These are phyloP conservation scores for Aquilaria agallochum DNA, from an alignment of 441 rosid genomes.

Conservation along the genomic window DNA sequence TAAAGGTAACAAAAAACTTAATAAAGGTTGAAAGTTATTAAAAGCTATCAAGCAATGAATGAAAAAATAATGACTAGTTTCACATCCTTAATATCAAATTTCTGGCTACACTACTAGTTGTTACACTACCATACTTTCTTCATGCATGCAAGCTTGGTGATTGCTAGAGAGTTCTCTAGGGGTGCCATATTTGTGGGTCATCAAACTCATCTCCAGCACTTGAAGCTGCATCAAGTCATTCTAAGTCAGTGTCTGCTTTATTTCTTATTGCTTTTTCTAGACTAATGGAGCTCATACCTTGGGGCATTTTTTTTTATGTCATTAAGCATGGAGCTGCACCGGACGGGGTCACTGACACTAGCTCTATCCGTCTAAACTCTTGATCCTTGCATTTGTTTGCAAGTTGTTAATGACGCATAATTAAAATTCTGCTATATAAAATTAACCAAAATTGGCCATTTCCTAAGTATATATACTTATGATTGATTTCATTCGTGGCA, in stretches of 20 bases:
- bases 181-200: slow-evolving; percentile 4
- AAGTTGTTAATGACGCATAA: too few relatives aligned
- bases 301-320: slow-evolving; percentile 25
- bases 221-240: neutral
- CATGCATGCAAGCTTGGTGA: too few relatives aligned
- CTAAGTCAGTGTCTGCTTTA: neutral
- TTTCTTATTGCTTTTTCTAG: slow-evolving; percentile 11
- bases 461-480: too few relatives aligned
- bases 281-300: neutral
- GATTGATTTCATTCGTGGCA: neutral
- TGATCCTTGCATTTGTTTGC: neutral
- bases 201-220: slow-evolving; percentile 7
- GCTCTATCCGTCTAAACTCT: slow-evolving; percentile 15
- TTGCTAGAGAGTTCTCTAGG: too few relatives aligned
- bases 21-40: too few relatives aligned
- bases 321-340: slow-evolving; percentile 31
- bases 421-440: neutral
- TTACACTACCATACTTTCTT: too few relatives aligned
- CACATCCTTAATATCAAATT: too few relatives aligned
- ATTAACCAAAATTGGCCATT: neutral
- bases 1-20: too few relatives aligned
- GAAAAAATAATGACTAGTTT: too few relatives aligned
- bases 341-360: slow-evolving; percentile 30
- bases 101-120: too few relatives aligned
- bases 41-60: too few relatives aligned